These are phyloP conservation scores for Lecanicillium sp. DNA, from an alignment of 2,329 filamentous ascomycete genomes.

Conservation along the genomic window DNA sequence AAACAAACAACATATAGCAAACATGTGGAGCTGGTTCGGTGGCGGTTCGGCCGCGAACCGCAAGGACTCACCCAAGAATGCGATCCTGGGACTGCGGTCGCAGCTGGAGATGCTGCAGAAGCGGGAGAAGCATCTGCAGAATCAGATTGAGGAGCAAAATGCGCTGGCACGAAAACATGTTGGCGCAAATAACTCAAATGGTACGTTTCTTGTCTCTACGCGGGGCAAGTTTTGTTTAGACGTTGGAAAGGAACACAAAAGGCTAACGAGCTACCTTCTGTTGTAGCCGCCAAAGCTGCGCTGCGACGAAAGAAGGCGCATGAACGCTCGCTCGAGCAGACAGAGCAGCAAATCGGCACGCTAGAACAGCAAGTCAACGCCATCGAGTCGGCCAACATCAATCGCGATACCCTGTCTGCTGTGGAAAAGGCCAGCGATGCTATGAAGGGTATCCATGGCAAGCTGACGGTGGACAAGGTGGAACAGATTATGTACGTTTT, in stretches of 20 bases:
- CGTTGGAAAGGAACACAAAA: not conserved
- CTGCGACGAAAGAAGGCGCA: conserved; percentile 90
- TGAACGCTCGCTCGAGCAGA: conserved; percentile 88
- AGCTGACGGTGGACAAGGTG: conserved; percentile 87
- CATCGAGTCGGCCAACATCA: conserved; percentile 98
- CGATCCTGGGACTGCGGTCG: conserved; percentile 77
- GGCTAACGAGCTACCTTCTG: not conserved
- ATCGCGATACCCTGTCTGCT: conserved; percentile 87
- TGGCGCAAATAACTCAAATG: conserved; percentile 71
- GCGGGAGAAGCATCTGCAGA: conserved; percentile 82
- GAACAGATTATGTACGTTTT: conserved; percentile 80
- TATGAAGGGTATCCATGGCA: conserved; percentile 89
- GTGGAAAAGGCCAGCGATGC: conserved; percentile 88
- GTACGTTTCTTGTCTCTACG: conserved; percentile 42
- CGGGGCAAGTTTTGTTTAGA: too few relatives aligned
- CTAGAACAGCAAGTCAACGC: conserved; percentile 93
- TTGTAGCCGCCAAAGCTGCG: conserved; percentile 76
- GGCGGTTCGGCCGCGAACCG: conserved; percentile 80
- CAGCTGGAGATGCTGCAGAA: conserved; percentile 98
- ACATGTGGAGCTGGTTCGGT: conserved; percentile 76
- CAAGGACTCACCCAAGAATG: conserved; percentile 94
- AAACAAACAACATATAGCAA: conserved; percentile 15
- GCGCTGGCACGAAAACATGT: conserved; percentile 82
- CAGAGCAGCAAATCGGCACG: conserved; percentile 78
- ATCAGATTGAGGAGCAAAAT: conserved; percentile 90